Base-by-base conservation (phyloP, 1,284 basidiomycete genomes). In the Ustilago shanxiensis region DNA sequence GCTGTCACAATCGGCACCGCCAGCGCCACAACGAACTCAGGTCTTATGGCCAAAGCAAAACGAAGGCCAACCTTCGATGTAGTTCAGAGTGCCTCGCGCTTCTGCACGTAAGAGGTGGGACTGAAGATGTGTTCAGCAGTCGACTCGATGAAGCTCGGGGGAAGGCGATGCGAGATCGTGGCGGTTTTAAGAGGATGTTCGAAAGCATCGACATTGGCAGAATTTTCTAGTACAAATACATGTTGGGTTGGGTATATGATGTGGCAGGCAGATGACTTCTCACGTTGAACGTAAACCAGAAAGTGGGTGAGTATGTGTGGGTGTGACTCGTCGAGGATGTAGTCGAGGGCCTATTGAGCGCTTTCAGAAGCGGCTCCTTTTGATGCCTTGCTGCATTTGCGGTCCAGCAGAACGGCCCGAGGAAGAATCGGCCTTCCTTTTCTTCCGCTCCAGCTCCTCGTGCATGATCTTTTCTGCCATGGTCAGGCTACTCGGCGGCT, bases 401-500 rank as follows among this genome's bases (percentile, higher is more conserved):
- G 80, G 79, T 4, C 79, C 80, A 22, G 60, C 29, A 11, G 64
- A 62, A 14, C 67, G 63, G 28, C 55, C 47, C 14, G 51, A 13
- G 9, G 61, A 39, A 0, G 51, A 11, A 6, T 69, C 53, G 9
- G 54, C 71, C 50, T 69, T 74, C 22, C 66, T 52, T 62, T 76
- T 79, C 51, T 71, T 71, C 26, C 66, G 70, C 60, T 65, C 72
- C 31, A 81, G 55, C 44, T 85, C 83, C 49, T 85, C 83, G 37
- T 75, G 64, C 64, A 83, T 85, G 66, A 85, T 85, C 51, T 77
- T 75, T 54, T 85, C 83, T 1, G 83, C 83, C 59, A 79, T 79
- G 13, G 82, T 81, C 57, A 80, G 62, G 61, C 67, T 68, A 29
- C 53, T 62, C 1, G 73, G 80, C 10, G 74, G 76, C 52, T 61